Percentiles rank a stretch among this genome's conserved stretches.
Evolutionary conservation across 345 rosid genomes (phyloP).

Genomic region (Boechera retrofracta): DNA sequence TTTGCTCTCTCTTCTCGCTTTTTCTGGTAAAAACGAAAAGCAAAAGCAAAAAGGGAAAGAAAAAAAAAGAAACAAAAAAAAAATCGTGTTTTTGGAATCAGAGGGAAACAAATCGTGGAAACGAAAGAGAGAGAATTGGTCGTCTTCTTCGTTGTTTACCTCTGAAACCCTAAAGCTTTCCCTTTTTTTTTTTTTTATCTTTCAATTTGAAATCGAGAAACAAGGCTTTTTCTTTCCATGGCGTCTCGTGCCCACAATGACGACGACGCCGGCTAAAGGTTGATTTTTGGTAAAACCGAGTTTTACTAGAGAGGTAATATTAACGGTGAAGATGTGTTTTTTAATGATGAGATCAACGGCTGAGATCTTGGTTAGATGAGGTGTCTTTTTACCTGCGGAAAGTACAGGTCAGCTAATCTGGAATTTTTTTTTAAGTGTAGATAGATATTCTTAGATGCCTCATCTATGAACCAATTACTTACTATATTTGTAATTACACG

Average conservation of each 20-base stretch:
- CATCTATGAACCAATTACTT: slow-evolving; percentile 37
- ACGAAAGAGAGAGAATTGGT: slow-evolving; percentile 6
- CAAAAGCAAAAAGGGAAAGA: not conserved
- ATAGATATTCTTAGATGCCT: slow-evolving; percentile 24
- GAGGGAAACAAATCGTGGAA: slow-evolving; percentile 22
- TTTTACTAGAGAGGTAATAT: slow-evolving; percentile 6
- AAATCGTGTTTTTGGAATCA: slow-evolving; percentile 1
- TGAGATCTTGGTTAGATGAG: slow-evolving; percentile 31
- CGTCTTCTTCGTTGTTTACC: slow-evolving; percentile 18
- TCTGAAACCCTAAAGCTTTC: slow-evolving; percentile 36
- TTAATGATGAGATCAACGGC: slow-evolving; percentile 7
- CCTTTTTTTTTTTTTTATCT: slow-evolving; percentile 13
- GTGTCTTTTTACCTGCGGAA: slow-evolving; percentile 37
- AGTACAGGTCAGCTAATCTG: slow-evolving; percentile 46
- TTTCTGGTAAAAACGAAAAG: slow-evolving; percentile 20
- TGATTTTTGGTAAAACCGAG: slow-evolving; percentile 40
- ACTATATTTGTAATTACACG: slow-evolving; percentile 25
- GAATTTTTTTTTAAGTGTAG: not conserved
- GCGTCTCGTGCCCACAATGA: slow-evolving; percentile 15
- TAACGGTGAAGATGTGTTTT: slow-evolving; percentile 12
- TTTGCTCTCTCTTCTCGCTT: slow-evolving; percentile 20
- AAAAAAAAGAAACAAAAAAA: not conserved
- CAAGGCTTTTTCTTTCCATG: slow-evolving; percentile 13
- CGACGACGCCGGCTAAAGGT: slow-evolving; percentile 5
- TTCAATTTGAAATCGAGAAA: slow-evolving; percentile 4